Percentiles rank a stretch among this genome's conserved stretches.
phyloP scores from a whole-genome alignment of 257 asterid species.

The Ehretia macrophylla region DNA sequence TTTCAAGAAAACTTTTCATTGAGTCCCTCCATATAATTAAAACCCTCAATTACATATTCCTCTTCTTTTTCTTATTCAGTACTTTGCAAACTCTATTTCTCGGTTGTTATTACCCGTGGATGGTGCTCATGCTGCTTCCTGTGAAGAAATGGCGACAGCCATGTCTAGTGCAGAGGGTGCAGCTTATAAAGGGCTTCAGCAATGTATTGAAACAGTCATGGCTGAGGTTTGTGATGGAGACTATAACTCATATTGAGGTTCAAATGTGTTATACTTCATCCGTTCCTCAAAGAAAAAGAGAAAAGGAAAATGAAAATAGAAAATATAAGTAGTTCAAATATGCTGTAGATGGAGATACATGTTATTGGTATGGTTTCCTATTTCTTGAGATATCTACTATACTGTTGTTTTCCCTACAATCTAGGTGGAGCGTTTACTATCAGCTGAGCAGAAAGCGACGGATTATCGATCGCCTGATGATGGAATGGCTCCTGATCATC shows the following conservation, averaged over 20 bases:
- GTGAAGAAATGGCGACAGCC: constrained; percentile 97
- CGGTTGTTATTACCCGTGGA: constrained; percentile 92
- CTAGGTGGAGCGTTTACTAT: constrained; percentile 85
- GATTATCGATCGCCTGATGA: constrained; percentile 95
- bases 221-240: constrained; percentile 69
- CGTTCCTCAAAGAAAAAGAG: too few relatives aligned
- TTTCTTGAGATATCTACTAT: neutral
- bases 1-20: neutral
- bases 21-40: neutral
- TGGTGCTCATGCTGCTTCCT: constrained; percentile 95
- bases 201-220: constrained; percentile 96
- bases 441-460: constrained; percentile 90
- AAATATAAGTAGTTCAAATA: too few relatives aligned
- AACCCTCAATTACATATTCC: neutral
- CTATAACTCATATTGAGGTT: too few relatives aligned
- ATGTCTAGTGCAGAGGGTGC: constrained; percentile 97
- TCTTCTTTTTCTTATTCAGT: constrained; percentile 42
- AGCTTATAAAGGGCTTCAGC: constrained; percentile 98
- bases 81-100: constrained; percentile 88
- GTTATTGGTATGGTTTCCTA: neutral
- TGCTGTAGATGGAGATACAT: too few relatives aligned
- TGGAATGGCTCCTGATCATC: constrained; percentile 87
- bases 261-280: too few relatives aligned
- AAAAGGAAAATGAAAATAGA: too few relatives aligned
- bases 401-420: constrained; percentile 11